phyloP scores from a whole-genome alignment of 345 rosid species.

The Adansonia digitata region DNA sequence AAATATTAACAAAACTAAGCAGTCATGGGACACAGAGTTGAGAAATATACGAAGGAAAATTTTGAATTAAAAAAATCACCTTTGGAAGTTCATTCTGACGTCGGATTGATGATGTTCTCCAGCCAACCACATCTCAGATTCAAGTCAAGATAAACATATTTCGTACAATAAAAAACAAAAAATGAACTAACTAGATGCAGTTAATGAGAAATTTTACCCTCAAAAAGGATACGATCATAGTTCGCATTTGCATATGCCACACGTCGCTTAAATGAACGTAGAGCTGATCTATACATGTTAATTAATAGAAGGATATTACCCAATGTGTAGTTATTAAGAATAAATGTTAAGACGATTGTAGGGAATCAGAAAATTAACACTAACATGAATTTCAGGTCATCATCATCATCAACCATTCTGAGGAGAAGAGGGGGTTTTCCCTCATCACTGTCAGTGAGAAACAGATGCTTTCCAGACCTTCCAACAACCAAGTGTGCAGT shows the following conservation, averaged over 20 bases:
- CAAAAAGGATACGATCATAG: slow-evolving; percentile 75
- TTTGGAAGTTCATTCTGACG: slow-evolving; percentile 82
- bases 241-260: slow-evolving; percentile 90
- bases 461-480: slow-evolving; percentile 87
- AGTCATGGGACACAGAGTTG: not conserved
- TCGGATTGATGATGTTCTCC: slow-evolving; percentile 92
- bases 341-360: not conserved
- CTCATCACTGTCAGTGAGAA: slow-evolving; percentile 71
- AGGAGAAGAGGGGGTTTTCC: slow-evolving; percentile 85
- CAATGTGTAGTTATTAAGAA: not conserved
- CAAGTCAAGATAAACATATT: slow-evolving; percentile 38
- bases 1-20: not conserved
- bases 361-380: slow-evolving; percentile 16
- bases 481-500: slow-evolving; percentile 86
- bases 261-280: slow-evolving; percentile 75
- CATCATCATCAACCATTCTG: slow-evolving; percentile 74
- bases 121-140: slow-evolving; percentile 73
- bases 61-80: slow-evolving; percentile 27
- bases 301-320: slow-evolving; percentile 20
- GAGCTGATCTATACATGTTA: slow-evolving; percentile 65
- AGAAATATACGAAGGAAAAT: not conserved
- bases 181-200: slow-evolving; percentile 4
- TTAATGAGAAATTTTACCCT: slow-evolving; percentile 6
- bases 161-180: slow-evolving; percentile 3
- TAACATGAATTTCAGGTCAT: slow-evolving; percentile 71